Evolutionary conservation across 179 eudicot species (phyloP).

Genomic region (Drosera spatulata): DNA sequence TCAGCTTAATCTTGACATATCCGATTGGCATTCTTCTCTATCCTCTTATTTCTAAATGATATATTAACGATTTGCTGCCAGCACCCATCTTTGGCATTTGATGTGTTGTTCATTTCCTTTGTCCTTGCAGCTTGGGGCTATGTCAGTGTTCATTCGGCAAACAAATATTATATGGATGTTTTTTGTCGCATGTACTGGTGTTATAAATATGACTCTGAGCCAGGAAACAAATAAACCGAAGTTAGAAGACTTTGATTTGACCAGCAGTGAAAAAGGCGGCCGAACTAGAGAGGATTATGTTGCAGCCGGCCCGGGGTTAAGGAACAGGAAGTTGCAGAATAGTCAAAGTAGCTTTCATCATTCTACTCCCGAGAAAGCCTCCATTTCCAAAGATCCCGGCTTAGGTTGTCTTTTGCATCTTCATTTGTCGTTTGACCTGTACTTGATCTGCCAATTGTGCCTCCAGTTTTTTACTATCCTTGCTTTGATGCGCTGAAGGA

Average conservation of each 20-base stretch:
- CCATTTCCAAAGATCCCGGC: conserved; percentile 14
- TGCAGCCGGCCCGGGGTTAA: conserved; percentile 30
- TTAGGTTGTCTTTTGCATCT: conserved; percentile 37
- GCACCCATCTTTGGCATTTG: background rate
- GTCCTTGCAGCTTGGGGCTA: conserved; percentile 63
- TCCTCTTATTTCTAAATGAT: no score
- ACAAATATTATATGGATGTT: conserved; percentile 88
- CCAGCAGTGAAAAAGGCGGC: conserved; percentile 14
- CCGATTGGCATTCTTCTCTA: no score
- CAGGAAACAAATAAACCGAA: conserved; percentile 12
- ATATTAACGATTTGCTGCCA: no score
- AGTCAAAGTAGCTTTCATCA: conserved; percentile 8
- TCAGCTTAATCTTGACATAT: no score
- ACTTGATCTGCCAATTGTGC: no score
- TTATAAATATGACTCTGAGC: conserved; percentile 32
- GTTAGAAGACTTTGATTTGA: conserved; percentile 13
- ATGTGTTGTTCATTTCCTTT: conserved; percentile 6
- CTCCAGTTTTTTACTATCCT: background rate
- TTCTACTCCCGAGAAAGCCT: conserved; percentile 10
- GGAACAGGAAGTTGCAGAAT: conserved; percentile 40
- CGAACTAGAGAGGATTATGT: conserved; percentile 16
- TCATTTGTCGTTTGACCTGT: background rate
- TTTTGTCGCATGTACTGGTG: conserved; percentile 62
- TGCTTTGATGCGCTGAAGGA: background rate
- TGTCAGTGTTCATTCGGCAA: conserved; percentile 73